A percentile compares a stretch with the other conserved stretches of the same genome.
phyloP scores from a whole-genome alignment of 2,329 filamentous ascomycete genomes.

The Exserohilum rostratum region DNA sequence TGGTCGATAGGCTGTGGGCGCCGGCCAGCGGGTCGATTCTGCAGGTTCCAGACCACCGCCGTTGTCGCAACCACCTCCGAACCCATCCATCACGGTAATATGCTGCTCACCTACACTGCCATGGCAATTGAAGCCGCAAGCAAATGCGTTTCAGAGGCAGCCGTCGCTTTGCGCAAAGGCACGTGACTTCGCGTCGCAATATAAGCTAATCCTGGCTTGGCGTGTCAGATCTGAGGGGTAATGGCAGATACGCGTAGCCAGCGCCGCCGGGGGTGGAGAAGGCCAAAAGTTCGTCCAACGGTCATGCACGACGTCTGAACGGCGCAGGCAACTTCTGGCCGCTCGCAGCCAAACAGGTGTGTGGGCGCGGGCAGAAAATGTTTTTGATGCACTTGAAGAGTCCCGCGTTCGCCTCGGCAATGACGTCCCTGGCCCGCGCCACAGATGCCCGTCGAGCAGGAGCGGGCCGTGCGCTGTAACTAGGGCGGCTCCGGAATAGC shows the following conservation, averaged over 20 bases:
- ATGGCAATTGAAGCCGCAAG: constrained; percentile 22
- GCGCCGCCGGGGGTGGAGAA: not conserved
- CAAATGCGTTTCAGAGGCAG: constrained; percentile 19
- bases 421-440: constrained; percentile 16
- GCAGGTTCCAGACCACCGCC: constrained; percentile 20
- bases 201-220: constrained; percentile 4
- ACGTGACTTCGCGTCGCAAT: constrained; percentile 21
- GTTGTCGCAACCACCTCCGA: constrained; percentile 23
- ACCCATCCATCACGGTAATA: constrained; percentile 18
- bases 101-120: constrained; percentile 18
- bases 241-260: not conserved
- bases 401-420: constrained; percentile 22
- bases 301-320: not conserved
- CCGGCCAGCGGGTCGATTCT: constrained; percentile 25
- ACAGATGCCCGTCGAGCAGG: not conserved
- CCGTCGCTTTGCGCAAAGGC: constrained; percentile 2
- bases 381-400: constrained; percentile 21
- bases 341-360: not conserved
- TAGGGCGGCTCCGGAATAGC: constrained; percentile 12
- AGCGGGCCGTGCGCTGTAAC: constrained; percentile 12
- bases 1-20: constrained; percentile 37
- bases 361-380: constrained; percentile 20
- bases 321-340: not conserved
- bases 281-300: not conserved
- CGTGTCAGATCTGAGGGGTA: constrained; percentile 5